These are phyloP conservation scores for Pyrenula massariospora DNA, from an alignment of 495 filamentous ascomycete genomes.

Conservation along the genomic window DNA sequence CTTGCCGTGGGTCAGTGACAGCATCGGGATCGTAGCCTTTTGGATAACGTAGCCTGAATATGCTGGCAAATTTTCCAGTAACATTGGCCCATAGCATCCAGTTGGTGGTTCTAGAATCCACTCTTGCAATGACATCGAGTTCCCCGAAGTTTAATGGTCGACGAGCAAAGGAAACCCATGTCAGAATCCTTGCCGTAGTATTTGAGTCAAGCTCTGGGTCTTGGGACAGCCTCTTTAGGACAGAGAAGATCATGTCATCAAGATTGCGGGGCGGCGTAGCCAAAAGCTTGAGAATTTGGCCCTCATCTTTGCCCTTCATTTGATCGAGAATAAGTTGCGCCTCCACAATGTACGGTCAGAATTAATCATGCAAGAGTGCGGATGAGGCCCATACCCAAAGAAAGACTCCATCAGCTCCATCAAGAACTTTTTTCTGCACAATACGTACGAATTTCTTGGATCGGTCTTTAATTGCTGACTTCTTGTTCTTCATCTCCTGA, in stretches of 20 bases:
- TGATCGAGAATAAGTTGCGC: slow-evolving; percentile 22
- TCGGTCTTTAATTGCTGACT: slow-evolving; percentile 1
- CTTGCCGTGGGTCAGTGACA: not conserved
- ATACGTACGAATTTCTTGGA: slow-evolving; percentile 12
- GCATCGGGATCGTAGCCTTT: not conserved
- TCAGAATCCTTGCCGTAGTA: slow-evolving; percentile 20
- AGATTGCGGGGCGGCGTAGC: slow-evolving; percentile 17
- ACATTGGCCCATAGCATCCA: slow-evolving; percentile 19
- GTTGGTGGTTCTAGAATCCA: slow-evolving; percentile 17
- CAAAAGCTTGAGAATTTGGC: slow-evolving; percentile 15
- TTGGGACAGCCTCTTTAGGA: slow-evolving; percentile 5
- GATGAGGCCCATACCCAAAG: slow-evolving; percentile 12
- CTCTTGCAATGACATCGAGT: slow-evolving; percentile 17
- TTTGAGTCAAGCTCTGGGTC: slow-evolving; percentile 12
- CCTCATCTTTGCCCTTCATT: slow-evolving; percentile 12
- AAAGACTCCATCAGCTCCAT: slow-evolving; percentile 23
- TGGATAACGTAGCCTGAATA: slow-evolving; percentile 14
- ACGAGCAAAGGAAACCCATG: slow-evolving; percentile 18
- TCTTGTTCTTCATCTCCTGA: not conserved
- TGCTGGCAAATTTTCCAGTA: slow-evolving; percentile 19
- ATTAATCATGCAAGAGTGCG: not conserved
- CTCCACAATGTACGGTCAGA: not conserved
- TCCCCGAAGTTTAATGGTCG: slow-evolving; percentile 15
- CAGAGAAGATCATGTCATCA: not conserved
- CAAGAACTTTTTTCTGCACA: slow-evolving; percentile 3